These are phyloP conservation scores for Dictyostelium firmibasis DNA, from an alignment of 78 protist species.

Conservation along the genomic window DNA sequence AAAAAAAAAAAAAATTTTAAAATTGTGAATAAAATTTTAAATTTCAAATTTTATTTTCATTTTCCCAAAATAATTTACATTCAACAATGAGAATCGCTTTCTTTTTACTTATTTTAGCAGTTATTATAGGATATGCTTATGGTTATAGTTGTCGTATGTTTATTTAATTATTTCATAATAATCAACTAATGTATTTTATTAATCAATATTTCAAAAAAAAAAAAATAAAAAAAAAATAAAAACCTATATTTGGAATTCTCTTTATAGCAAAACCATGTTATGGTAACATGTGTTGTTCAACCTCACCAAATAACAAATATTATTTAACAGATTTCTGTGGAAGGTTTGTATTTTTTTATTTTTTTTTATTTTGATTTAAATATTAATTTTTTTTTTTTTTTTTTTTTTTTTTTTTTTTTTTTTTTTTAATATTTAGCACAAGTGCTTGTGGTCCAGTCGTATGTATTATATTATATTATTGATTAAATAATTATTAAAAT, in stretches of 20 bases:
- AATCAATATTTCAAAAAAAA: too few relatives aligned
- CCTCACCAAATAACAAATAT: conserved; percentile 21
- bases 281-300: conserved; percentile 70
- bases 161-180: not conserved
- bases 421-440: not conserved
- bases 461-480: not conserved
- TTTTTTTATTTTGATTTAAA: too few relatives aligned
- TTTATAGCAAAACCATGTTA: conserved; percentile 35
- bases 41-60: not conserved
- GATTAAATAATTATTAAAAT: too few relatives aligned
- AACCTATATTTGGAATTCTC: too few relatives aligned
- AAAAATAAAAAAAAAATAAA: too few relatives aligned
- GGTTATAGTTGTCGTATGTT: not conserved
- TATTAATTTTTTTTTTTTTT: not conserved
- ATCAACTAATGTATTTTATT: not conserved
- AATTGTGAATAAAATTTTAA: not conserved
- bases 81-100: not conserved
- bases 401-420: too few relatives aligned
- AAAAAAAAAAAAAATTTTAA: too few relatives aligned
- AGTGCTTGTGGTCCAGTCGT: conserved; percentile 67
- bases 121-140: not conserved
- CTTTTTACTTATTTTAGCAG: not conserved
- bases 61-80: not conserved
- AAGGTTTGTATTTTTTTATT: not conserved
- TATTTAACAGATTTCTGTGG: conserved; percentile 75